Evolutionary conservation across 2,329 filamentous ascomycete genomes (phyloP), one percentile per base, ranked within the genome.

Genomic region (Acrocalymma vagum): DNA sequence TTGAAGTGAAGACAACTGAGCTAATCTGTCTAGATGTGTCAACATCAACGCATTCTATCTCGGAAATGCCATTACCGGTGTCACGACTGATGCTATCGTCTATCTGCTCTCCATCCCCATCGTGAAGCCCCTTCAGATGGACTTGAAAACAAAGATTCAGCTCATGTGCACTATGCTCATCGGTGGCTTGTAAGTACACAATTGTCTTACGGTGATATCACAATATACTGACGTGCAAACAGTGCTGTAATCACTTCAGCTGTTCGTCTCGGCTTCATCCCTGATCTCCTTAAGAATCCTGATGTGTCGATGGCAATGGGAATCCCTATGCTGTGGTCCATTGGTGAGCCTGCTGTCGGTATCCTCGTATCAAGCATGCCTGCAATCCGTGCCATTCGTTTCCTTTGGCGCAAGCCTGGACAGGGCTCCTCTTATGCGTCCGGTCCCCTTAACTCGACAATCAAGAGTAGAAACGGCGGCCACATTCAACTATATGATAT

Each of bases 11-110:
- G 13, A n/a, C n/a, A n/a, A n/a, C n/a, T 4, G 24, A 17, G 16
- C 37, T 45, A 18, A 53, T 13, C 11, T 9, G 14, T 9, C 4
- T 21, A 53, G 44, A 24, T 61, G 57, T 29, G 29, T 61, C 29
- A 29, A 59, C 27, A 47, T 59, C 29, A 59, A 59, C 31, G 53
- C 57, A 13, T 59, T 59, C 38, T 61, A 61, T 22, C 41, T 61
- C 3, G 57, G 51, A 6, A 61, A 59, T 18, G 55, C 55, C 3
- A 53, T 54, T 27, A 50, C 50, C n/a, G 53, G 55, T 20, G 47
- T 58, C 11, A 37, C 33, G 4, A 59, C 55, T 3, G 55, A 59
- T 39, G 29, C 51, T 5, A 41, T 66, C 14, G 53, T 55, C 2
- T 60, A 60, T 36, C 42, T 55, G 7, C 44, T 60, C 6, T 53